Base-by-base conservation (phyloP, 2,329 filamentous ascomycete genomes). In the Clonostachys rosea region DNA sequence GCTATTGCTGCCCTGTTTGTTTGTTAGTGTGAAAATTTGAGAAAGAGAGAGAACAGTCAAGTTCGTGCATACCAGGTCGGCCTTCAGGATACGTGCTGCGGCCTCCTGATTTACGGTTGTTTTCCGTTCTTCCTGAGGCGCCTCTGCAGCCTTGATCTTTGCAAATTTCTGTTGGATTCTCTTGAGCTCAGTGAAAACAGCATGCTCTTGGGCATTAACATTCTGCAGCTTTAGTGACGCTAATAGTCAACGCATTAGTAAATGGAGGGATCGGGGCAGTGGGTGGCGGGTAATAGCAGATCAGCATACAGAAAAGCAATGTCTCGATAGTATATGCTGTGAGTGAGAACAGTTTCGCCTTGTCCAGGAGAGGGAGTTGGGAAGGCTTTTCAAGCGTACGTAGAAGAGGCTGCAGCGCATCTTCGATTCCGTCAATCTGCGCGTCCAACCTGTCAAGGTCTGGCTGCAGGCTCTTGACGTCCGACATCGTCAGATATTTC, bases 331-430 rank as follows among this genome's bases (percentile, higher is more conserved):
- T 81, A 65, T 97, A 99, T 16, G 90, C 87, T 45, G 86, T 77
- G 17, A 95, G 75, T n/a, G 94, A 85, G 62, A 95, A 90, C 50
- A 96, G 83, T 70, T 97, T 96, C 8, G 94, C 91, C 70, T 90
- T 91, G 73, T 97, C 92, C 50, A 99, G 77, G n/a, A 97, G 76
- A 2, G 92, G 91, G 30, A 97, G 76, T 61, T 90, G 90, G 47
- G 83, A 84, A 6, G 89, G 83, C 39, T 85, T 81, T 44, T 81
- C 73, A 40, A 96, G 70, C 44, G 76, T 76, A 35, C 75, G 73
- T 24, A 95, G 70, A 6, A 97, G 71, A n/a, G 92, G 90, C 52
- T 80, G 69, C 30, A 97, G 75, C 5, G 80, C 75, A 35, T 84
- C 79, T 61, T 95, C 83, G 42, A 97, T 78, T 47, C 85, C 80